phyloP scores from a whole-genome alignment of 192 early-diverging fungal species.

The Phlyctochytrium arcticum region DNA sequence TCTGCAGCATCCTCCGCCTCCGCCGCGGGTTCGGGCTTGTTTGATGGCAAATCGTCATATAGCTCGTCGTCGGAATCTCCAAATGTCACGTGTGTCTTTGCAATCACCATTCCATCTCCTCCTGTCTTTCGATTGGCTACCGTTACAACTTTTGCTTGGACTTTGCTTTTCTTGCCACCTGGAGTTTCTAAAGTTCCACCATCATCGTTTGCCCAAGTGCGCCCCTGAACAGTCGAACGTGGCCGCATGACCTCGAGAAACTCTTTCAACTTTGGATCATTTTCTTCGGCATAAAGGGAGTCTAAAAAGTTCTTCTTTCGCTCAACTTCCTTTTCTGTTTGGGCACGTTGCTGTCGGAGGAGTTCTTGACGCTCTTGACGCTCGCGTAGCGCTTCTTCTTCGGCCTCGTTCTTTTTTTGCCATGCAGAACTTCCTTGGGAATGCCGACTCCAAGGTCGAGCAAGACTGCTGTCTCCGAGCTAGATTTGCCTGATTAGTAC shows the following conservation, averaged over 20 bases:
- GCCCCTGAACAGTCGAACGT: constrained; percentile 54
- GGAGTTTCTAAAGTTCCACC: not conserved
- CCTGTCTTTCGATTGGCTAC: constrained; percentile 57
- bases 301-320: constrained; percentile 47
- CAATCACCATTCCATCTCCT: constrained; percentile 55
- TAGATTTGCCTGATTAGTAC: too few relatives aligned
- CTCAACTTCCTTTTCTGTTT: constrained; percentile 36
- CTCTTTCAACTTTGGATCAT: constrained; percentile 83
- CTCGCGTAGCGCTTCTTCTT: constrained; percentile 15
- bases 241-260: constrained; percentile 84
- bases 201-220: constrained; percentile 94
- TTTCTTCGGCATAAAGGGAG: constrained; percentile 47
- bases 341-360: constrained; percentile 5
- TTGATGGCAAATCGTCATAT: constrained; percentile 65
- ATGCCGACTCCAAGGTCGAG: constrained; percentile 89
- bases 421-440: constrained; percentile 80
- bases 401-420: constrained; percentile 43
- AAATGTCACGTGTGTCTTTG: constrained; percentile 58
- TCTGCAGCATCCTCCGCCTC: constrained; percentile 16
- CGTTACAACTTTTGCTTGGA: constrained; percentile 39
- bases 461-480: constrained; percentile 77
- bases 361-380: constrained; percentile 29
- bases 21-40: constrained; percentile 22
- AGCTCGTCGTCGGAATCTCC: constrained; percentile 69
- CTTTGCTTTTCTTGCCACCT: constrained; percentile 31